These are phyloP conservation scores for Phoma sp. DNA, from an alignment of 2,329 filamentous ascomycete genomes.

Conservation along the genomic window DNA sequence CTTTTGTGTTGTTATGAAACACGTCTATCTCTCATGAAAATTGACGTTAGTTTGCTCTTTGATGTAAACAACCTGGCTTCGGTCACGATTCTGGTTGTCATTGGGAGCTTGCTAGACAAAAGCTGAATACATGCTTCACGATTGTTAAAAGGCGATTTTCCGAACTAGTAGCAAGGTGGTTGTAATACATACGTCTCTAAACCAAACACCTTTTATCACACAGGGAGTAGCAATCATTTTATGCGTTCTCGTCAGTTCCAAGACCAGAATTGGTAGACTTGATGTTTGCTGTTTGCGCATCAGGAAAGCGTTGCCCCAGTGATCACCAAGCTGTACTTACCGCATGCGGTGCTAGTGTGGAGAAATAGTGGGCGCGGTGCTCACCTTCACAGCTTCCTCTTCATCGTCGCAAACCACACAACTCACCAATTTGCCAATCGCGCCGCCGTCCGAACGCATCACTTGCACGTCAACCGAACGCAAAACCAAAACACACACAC, in stretches of 20 bases:
- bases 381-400: constrained; percentile 30
- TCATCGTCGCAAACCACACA: constrained; percentile 32
- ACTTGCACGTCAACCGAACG: constrained; percentile 16
- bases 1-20: too few species aligned
- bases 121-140: too few species aligned
- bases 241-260: background rate
- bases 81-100: too few species aligned
- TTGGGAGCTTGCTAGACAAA: too few species aligned
- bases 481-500: constrained; percentile 15
- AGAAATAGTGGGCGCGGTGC: constrained; percentile 19
- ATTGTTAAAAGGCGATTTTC: too few species aligned
- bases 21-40: too few species aligned
- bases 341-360: constrained; percentile 13
- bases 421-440: constrained; percentile 24
- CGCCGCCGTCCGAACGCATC: constrained; percentile 16
- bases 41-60: too few species aligned
- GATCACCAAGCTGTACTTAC: constrained; percentile 5
- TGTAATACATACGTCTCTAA: too few species aligned
- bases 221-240: too few species aligned
- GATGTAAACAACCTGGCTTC: too few species aligned
- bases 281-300: constrained; percentile 25
- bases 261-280: background rate
- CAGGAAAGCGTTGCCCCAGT: constrained; percentile 23
- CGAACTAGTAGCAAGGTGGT: too few species aligned
- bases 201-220: too few species aligned